A percentile compares a stretch with the other conserved stretches of the same genome.
Conservation (phyloP, 345 rosid genomes). For the Acer saccharum region DNA sequence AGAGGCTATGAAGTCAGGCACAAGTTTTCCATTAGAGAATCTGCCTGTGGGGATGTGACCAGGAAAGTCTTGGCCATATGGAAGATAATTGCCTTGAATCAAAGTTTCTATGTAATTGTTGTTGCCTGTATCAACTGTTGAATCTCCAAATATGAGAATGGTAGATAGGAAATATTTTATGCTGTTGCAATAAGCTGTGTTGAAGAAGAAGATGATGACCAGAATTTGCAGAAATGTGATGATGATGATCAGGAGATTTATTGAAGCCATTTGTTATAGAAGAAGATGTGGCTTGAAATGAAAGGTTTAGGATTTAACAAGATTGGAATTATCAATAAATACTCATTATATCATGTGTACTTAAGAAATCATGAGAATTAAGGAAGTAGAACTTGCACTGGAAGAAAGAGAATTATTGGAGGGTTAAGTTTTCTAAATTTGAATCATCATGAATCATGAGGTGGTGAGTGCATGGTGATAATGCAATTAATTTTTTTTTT, state of each 20-base stretch:
- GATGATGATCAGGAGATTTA: not conserved
- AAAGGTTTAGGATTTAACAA: too few species aligned
- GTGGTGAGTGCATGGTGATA: too few species aligned
- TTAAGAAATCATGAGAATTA: too few species aligned
- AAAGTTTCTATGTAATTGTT: conserved; percentile 25
- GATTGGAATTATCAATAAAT: too few species aligned
- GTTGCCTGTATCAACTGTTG: conserved; percentile 30
- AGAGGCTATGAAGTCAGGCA: conserved; percentile 49
- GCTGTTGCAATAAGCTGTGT: not conserved
- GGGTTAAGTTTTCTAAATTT: too few species aligned
- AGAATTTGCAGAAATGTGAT: not conserved
- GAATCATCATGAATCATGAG: too few species aligned
- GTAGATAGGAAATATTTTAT: not conserved
- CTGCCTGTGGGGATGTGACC: conserved; percentile 48
- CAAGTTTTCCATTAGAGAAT: conserved; percentile 51
- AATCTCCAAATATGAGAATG: conserved; percentile 25
- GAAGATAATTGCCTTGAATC: conserved; percentile 32
- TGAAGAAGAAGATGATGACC: not conserved
- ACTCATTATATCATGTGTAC: too few species aligned
- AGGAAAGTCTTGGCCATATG: conserved; percentile 51
- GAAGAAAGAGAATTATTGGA: too few species aligned
- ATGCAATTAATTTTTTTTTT: too few species aligned
- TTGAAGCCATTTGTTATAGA: not conserved
- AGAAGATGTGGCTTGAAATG: too few species aligned
- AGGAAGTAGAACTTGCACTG: too few species aligned